These are phyloP conservation scores for Phaseolus coccineus DNA, from an alignment of 331 rosid species.

Conservation along the genomic window DNA sequence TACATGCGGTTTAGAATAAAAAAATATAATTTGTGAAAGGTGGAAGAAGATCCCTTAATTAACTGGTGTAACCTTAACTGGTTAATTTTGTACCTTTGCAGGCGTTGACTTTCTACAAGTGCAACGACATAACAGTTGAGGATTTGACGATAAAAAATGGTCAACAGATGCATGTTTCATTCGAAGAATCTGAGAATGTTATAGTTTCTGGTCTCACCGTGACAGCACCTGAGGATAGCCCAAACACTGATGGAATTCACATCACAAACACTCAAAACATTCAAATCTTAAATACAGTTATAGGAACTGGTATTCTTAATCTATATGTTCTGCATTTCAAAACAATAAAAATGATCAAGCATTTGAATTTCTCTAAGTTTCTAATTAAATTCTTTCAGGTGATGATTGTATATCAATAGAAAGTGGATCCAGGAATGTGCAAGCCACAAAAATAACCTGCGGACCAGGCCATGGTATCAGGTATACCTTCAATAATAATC, in stretches of 20 bases:
- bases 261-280: conserved; percentile 62
- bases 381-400: conserved; percentile 41
- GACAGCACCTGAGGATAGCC: conserved; percentile 66
- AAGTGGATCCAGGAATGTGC: conserved; percentile 51
- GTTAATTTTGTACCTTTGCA: conserved; percentile 25
- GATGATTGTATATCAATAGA: conserved; percentile 70
- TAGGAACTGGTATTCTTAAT: conserved; percentile 64
- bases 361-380: neutral
- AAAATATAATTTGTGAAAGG: neutral
- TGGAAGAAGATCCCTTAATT: neutral
- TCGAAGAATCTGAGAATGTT: conserved; percentile 55
- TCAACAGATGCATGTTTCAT: conserved; percentile 64
- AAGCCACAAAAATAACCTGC: conserved; percentile 55
- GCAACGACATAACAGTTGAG: conserved; percentile 52
- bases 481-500: conserved; percentile 33
- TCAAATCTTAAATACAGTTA: conserved; percentile 50
- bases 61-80: neutral
- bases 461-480: conserved; percentile 80
- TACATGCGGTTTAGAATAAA: too few relatives aligned
- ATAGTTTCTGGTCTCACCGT: conserved; percentile 53
- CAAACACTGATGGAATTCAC: conserved; percentile 88
- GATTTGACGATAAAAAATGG: conserved; percentile 62
- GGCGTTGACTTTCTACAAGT: conserved; percentile 67
- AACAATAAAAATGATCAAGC: neutral
- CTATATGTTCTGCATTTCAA: neutral